Conservation (phyloP, 768 basidiomycete genomes). For the Boletus subparvulus region DNA sequence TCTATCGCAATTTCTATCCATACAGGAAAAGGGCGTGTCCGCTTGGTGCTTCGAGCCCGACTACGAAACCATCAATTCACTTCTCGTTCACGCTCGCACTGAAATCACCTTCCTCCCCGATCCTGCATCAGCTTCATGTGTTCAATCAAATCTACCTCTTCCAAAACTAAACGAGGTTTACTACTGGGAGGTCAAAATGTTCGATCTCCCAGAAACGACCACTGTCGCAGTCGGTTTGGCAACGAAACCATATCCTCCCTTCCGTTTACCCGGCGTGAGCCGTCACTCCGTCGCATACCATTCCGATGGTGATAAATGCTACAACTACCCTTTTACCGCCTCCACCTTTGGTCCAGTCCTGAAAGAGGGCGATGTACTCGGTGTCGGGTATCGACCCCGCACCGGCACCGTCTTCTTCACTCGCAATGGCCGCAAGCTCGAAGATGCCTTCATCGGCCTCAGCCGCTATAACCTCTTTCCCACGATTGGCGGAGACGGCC, state of each 20-base stretch:
- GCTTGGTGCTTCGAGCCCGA: constrained; percentile 99
- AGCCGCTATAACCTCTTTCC: constrained; percentile 94
- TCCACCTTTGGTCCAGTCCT: constrained; percentile 78
- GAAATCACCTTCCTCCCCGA: constrained; percentile 98
- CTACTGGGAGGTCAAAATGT: constrained; percentile 99
- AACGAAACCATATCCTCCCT: constrained; percentile 95
- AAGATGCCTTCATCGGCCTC: constrained; percentile 92
- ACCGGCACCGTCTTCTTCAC: constrained; percentile 99
- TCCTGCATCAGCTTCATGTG: constrained; percentile 89
- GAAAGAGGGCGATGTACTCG: constrained; percentile 94
- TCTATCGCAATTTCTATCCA: constrained; percentile 95
- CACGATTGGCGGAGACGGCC: constrained; percentile 93
- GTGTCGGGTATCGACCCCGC: constrained; percentile 93
- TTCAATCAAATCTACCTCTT: constrained; percentile 94
- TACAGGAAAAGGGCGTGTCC: constrained; percentile 98
- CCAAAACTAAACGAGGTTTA: constrained; percentile 99
- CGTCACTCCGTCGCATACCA: constrained; percentile 93
- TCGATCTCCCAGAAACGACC: constrained; percentile 86
- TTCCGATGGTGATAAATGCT: constrained; percentile 94
- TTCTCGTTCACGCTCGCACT: constrained; percentile 92
- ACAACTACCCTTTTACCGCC: constrained; percentile 94
- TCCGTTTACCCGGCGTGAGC: constrained; percentile 85
- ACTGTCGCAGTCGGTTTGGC: constrained; percentile 91
- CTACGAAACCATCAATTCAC: constrained; percentile 89
- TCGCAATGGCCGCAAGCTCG: constrained; percentile 94